Evolutionary conservation across 441 rosid species (phyloP).

Genomic region (Daphne laureola): DNA sequence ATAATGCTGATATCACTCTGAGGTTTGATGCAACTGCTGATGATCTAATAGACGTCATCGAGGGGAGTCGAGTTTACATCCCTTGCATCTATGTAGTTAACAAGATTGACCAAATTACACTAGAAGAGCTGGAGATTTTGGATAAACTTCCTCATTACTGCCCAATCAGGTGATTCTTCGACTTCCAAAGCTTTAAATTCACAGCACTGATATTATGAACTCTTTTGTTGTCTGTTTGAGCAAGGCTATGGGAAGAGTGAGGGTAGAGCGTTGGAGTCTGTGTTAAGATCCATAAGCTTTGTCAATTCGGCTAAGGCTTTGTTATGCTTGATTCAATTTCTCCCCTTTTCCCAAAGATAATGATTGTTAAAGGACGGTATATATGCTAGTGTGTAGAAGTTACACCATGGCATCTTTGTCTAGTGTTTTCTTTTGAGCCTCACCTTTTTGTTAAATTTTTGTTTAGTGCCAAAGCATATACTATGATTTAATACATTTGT

Average conservation of each 20-base stretch:
- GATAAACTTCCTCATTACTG: constrained; percentile 97
- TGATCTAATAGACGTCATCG: constrained; percentile 97
- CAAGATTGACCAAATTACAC: constrained; percentile 93
- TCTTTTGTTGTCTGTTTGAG: too few species aligned
- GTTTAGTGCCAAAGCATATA: not conserved
- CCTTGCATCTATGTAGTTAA: constrained; percentile 92
- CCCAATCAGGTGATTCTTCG: constrained; percentile 62
- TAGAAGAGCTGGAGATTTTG: constrained; percentile 92
- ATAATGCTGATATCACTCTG: constrained; percentile 92
- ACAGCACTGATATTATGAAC: too few species aligned
- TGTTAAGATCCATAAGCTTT: too few species aligned
- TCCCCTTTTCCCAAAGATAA: too few species aligned
- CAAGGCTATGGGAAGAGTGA: too few species aligned
- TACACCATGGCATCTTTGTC: not conserved
- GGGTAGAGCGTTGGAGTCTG: too few species aligned
- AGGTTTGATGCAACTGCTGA: constrained; percentile 95
- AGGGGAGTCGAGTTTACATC: constrained; percentile 90
- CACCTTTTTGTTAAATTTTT: not conserved
- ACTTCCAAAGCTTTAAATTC: not conserved
- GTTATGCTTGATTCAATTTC: too few species aligned
- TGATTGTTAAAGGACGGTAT: too few species aligned
- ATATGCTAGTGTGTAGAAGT: too few species aligned
- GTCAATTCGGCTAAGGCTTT: too few species aligned
- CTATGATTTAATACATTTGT: not conserved
- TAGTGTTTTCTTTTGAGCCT: not conserved